Conservation (phyloP, 2,329 filamentous ascomycete species). For the Diaporthe sp. region DNA sequence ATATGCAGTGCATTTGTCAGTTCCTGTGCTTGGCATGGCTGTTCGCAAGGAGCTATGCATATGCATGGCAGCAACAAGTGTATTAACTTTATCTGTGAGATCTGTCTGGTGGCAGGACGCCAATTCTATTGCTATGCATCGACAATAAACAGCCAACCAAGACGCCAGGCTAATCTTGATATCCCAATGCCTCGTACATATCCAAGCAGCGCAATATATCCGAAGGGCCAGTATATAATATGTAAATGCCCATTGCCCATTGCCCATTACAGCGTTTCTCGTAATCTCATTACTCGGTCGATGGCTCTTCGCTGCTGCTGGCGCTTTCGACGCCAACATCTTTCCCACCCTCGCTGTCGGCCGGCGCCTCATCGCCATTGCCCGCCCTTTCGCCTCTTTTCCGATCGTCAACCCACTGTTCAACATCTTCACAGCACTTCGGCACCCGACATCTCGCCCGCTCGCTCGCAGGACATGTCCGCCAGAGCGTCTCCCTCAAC, state of each 20-base stretch:
- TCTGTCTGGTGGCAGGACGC: neutral
- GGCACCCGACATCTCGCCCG: constrained; percentile 73
- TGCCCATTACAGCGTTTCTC: neutral
- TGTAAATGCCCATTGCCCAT: neutral
- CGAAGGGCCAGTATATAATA: neutral
- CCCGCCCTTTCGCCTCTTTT: constrained; percentile 25
- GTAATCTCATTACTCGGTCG: constrained; percentile 27
- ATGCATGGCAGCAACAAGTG: neutral
- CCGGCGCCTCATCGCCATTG: constrained; percentile 47
- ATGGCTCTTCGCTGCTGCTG: constrained; percentile 41
- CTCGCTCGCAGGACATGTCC: constrained; percentile 72
- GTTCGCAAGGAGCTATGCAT: neutral
- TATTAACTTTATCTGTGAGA: neutral
- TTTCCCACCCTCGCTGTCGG: neutral
- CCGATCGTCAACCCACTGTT: constrained; percentile 53
- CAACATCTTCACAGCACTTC: constrained; percentile 70
- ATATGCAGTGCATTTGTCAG: neutral
- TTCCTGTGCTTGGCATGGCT: neutral
- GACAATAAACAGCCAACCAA: neutral
- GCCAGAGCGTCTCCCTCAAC: constrained; percentile 86
- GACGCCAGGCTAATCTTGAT: constrained; percentile 34
- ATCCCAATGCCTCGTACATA: constrained; percentile 17
- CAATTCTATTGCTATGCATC: neutral
- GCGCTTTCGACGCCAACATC: constrained; percentile 36
- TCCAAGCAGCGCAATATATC: constrained; percentile 16